Conservation (phyloP, 2,329 filamentous ascomycete genomes). For the Fusarium torreyae region DNA sequence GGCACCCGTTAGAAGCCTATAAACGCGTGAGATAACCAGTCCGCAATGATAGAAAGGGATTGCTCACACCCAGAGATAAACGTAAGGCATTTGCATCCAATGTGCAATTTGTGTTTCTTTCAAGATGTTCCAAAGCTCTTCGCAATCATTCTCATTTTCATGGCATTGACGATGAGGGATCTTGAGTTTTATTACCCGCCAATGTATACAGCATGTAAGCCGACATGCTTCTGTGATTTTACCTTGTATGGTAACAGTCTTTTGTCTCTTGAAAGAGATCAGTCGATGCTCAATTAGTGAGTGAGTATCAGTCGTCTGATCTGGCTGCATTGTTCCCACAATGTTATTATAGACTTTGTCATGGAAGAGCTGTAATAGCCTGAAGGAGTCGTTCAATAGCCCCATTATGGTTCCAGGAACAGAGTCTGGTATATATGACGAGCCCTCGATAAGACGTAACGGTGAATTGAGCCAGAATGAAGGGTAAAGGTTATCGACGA, state of each 20-base stretch:
- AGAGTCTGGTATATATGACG: background rate
- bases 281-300: background rate
- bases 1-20: background rate
- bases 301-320: background rate
- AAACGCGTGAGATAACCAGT: background rate
- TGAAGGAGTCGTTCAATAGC: background rate
- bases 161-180: background rate
- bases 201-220: background rate
- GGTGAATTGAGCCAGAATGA: background rate
- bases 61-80: constrained; percentile 6
- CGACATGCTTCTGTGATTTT: background rate
- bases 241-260: background rate
- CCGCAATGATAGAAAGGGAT: background rate
- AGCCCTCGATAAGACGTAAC: background rate
- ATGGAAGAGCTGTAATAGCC: background rate
- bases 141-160: background rate
- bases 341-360: background rate
- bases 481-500: background rate
- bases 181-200: background rate
- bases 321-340: background rate
- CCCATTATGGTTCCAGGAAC: background rate
- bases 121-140: background rate
- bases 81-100: constrained; percentile 9
- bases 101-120: constrained; percentile 1
- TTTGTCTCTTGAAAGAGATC: background rate